A percentile compares a stretch with the other conserved stretches of the same genome.
These are phyloP conservation scores for Helianthus annuus DNA, from an alignment of 129 eudicot species.

Conservation along the genomic window HanXRQr2.0-SUNRISE NC_035435.2:101732088-101732587, in stretches of 20 bases:
- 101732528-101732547: constrained; percentile 75
- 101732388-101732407: constrained; percentile 65
- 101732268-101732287: constrained; percentile 16
- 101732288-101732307: constrained; percentile 27
- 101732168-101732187: not conserved
- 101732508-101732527: constrained; percentile 87
- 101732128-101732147: too few relatives aligned
- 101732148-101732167: too few relatives aligned
- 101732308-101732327: constrained; percentile 18
- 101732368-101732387: constrained; percentile 48
- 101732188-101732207: constrained; percentile 11
- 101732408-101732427: not conserved
- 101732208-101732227: not conserved
- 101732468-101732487: constrained; percentile 77
- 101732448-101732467: constrained; percentile 43
- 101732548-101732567: constrained; percentile 51
- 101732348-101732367: not conserved
- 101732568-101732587: not conserved
- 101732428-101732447: not conserved
- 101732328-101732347: constrained; percentile 25
- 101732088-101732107: too few relatives aligned
- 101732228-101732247: not conserved
- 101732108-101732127: too few relatives aligned
- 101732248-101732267: constrained; percentile 14
- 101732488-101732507: constrained; percentile 83